Evolutionary conservation across 139 green algal genomes (phyloP).

Genomic region (Coccomyxa sp.): DNA sequence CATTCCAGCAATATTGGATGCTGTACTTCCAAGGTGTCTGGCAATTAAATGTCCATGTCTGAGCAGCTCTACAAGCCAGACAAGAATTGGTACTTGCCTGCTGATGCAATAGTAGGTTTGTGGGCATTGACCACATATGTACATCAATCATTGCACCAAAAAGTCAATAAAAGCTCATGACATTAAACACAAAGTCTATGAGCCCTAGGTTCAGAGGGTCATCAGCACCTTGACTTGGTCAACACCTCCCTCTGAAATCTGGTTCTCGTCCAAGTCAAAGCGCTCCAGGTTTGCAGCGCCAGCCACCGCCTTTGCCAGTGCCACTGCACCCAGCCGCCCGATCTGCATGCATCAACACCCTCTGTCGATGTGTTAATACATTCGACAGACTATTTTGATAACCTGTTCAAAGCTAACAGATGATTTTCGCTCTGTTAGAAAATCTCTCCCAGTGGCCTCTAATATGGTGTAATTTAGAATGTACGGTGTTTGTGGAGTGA

Average conservation of each 20-base stretch:
- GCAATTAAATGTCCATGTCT: background rate
- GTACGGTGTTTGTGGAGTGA: too few relatives aligned
- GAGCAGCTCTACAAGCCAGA: background rate
- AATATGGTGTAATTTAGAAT: too few relatives aligned
- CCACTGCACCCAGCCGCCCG: constrained; percentile 51
- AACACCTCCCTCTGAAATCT: constrained; percentile 61
- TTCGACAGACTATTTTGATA: too few relatives aligned
- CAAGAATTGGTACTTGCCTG: background rate
- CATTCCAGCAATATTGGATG: background rate
- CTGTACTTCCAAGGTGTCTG: background rate
- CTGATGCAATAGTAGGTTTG: background rate
- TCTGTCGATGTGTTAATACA: too few relatives aligned
- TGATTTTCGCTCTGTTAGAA: too few relatives aligned
- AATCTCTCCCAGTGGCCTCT: too few relatives aligned
- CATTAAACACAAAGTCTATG: too few relatives aligned
- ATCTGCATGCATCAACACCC: constrained; percentile 16
- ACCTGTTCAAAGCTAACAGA: too few relatives aligned
- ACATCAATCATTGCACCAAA: too few relatives aligned
- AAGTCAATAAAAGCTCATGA: too few relatives aligned
- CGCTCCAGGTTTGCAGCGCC: constrained; percentile 33
- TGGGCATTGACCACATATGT: too few relatives aligned
- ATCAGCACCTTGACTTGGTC: constrained; percentile 32
- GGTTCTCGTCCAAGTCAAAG: constrained; percentile 77
- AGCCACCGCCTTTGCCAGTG: constrained; percentile 41
- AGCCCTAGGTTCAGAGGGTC: too few relatives aligned